Evolutionary conservation across 306 rosid species (phyloP).

Genomic region (Vigna nakashimae): DNA sequence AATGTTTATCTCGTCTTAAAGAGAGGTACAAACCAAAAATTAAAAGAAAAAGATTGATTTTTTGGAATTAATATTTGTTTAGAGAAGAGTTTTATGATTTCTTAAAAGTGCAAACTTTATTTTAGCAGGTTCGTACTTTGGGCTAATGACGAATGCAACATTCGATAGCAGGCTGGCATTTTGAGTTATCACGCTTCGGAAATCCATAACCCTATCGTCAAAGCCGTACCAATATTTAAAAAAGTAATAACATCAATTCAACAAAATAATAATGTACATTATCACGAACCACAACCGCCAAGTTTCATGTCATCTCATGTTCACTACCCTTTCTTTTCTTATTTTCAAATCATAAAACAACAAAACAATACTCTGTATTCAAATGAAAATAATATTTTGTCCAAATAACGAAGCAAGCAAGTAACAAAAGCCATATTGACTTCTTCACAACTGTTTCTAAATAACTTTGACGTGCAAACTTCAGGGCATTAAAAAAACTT

Average conservation of each 20-base stretch:
- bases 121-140: not conserved
- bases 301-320: slow-evolving; percentile 45
- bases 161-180: not conserved
- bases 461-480: not conserved
- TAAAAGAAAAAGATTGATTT: too few species aligned
- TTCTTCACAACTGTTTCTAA: not conserved
- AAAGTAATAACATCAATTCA: not conserved
- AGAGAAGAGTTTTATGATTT: too few species aligned
- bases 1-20: too few species aligned
- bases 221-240: not conserved
- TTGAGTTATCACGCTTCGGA: not conserved
- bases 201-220: not conserved
- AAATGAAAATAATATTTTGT: not conserved
- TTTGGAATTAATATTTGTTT: too few species aligned
- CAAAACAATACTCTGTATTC: not conserved
- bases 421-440: not conserved
- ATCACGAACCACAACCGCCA: slow-evolving; percentile 10
- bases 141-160: not conserved
- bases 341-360: not conserved
- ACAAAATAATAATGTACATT: slow-evolving; percentile 11
- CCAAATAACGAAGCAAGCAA: not conserved
- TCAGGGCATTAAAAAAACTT: too few species aligned
- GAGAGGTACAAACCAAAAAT: too few species aligned
- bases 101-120: too few species aligned
- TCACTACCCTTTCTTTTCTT: slow-evolving; percentile 23